These are phyloP conservation scores for Davidsoniella virescens DNA, from an alignment of 2,329 filamentous ascomycete species.

Conservation along the genomic window DNA sequence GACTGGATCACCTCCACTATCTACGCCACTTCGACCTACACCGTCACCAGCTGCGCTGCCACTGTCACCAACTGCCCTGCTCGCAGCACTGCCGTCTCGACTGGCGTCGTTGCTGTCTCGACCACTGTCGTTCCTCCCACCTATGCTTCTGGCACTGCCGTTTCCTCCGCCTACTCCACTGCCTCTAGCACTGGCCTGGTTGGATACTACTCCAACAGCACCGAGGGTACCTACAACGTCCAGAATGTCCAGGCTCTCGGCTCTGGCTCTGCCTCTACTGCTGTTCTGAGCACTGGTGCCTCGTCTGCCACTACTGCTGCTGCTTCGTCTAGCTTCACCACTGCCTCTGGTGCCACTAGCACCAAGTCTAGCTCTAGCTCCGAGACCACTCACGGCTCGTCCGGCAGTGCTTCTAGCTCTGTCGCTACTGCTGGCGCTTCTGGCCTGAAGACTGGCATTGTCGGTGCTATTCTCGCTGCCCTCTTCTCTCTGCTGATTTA, in stretches of 20 bases:
- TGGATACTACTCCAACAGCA: no score
- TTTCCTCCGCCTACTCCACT: background rate
- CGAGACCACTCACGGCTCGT: no score
- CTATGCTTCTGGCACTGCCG: background rate
- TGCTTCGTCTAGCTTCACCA: no score
- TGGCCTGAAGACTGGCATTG: background rate
- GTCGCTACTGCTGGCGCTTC: slow-evolving; percentile 5
- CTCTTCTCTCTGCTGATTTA: background rate
- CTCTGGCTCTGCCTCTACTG: no score
- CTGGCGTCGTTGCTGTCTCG: background rate
- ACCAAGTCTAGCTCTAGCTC: no score
- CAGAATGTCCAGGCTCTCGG: no score
- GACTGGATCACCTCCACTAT: background rate
- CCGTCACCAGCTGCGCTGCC: background rate
- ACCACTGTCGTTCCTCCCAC: background rate
- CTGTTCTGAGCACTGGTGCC: no score
- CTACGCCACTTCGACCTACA: slow-evolving; percentile 1
- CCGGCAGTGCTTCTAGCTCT: background rate
- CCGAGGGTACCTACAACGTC: no score
- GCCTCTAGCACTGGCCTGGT: no score
- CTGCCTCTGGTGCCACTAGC: no score
- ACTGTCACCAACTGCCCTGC: background rate
- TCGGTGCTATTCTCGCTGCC: background rate
- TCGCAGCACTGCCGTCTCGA: background rate
- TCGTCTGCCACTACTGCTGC: no score